Evolutionary conservation across 345 rosid species (phyloP), one percentile per base, ranked within the genome.

Genomic region (Sisymbrium irio): DNA sequence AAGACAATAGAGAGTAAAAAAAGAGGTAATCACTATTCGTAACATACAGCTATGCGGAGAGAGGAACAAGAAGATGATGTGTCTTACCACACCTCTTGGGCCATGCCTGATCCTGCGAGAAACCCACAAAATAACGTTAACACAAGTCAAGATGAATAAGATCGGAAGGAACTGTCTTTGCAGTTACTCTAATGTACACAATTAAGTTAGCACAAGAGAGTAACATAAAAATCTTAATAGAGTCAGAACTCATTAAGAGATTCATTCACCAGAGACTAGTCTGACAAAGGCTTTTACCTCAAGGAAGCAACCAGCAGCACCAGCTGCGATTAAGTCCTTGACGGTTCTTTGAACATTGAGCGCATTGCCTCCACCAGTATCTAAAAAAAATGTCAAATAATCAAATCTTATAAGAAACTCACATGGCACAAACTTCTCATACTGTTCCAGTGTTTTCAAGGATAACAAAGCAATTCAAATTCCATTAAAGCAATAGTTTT

Each of bases 271-370:
- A 54, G 18, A 50, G 9, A 28, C 22, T n/a, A 58, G 53, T 15
- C 12, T 36, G 49, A 56, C 14, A 32, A 12, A 35, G 0, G 5
- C 1, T 32, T 22, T 33, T 32, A 87, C 91, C 87, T 87, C 91
- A 45, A 85, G 85, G 76, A 87, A 83, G 75, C 85, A 87, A 59
- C 89, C 89, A 64, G 82, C 83, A 60, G 80, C 89, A 66, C 85
- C 87, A 10, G 89, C 86, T 22, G 83, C 84, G 30, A 85, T 85
- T 44, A 83, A 82, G 73, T 85, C 87, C 71, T 79, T 87, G 1
- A 79, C 51, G 0, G 86, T 85, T 83, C 87, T 85, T 71, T 78
- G 85, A 70, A 85, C 83, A 68, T 83, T 85, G 30, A 85, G 82
- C 7, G 86, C 83, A 77, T 79, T 85, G 58, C 91, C 87, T 62